Evolutionary conservation across 805 yeast species (phyloP), one percentile per base, ranked within the genome.

Genomic region (Candida morakotiae): DNA sequence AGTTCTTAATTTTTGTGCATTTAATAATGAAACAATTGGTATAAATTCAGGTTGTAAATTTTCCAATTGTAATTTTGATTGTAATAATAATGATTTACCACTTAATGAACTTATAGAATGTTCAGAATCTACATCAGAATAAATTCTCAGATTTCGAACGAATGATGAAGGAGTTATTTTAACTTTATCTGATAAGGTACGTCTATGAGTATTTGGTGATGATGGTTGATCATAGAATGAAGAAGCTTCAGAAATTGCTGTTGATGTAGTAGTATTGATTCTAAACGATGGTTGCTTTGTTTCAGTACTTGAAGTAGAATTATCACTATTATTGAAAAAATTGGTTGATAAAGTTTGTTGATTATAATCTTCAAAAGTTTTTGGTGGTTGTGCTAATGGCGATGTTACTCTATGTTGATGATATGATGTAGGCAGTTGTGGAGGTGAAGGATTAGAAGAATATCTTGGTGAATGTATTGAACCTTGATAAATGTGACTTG

Each of bases 11-110:
- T 77, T 77, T 52, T 87, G 95, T 14, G 88, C 79, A 31, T 75
- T 74, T 38, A 84, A 66, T 45, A 87, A 67, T 15, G 86, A 80
- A 26, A 86, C 73, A 9, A 84, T 71, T 0, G 95, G 94, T 11
- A 77, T 59, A 52, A 87, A 66, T 52, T 85, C 91, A 11, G 76
- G 75, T 0, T 88, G 84, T 24, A 65, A 50, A 21, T 48, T 50
- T 19, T 56, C 57, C 35, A 49, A 49, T 34, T 56, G 46, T 21
- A 39, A 24, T 32, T 39, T 48, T 30, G 46, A 48, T 31, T 51
- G 56, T 10, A 40, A 29, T 6, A 55, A 31, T 19, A 51, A 38
- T 3, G 53, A 35, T 13, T 29, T 44, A 15, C 39, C 40, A 9
- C 34, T 19, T 10, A 36, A 9, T 9, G 40, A 34, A 24, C 34